Evolutionary conservation across 169 alveolate genomes (phyloP), one percentile per base, ranked within the genome.

Genomic region (Babesia gibsoni): DNA sequence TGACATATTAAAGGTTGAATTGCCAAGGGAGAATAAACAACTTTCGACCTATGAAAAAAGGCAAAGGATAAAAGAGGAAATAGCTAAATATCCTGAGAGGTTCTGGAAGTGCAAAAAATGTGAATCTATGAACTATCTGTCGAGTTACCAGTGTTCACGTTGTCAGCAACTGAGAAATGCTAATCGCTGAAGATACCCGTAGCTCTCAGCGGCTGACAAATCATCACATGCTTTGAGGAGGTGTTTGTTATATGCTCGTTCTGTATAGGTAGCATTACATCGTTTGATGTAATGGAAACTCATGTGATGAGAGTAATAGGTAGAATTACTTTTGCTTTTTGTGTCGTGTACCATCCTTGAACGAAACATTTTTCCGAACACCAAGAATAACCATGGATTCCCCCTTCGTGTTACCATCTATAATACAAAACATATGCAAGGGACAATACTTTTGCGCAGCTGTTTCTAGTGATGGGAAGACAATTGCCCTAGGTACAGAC

Each of bases 61-160:
- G 12, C 56, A 54, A 53, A 35, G 3, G 10, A 37, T 63, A 4
- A 61, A 67, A 20, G 77, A 74, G 53, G 84, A 74, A 35, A 43
- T 74, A 1, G 7, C 5, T 52, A 33, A 56, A 0, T 79, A 74
- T 41, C 68, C 67, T 25, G 84, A 74, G 16, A 22, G 84, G 39
- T 74, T 74, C 32, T 74, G 84, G 84, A 74, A 74, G 72, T 74
- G 84, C 63, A 74, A 74, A n/a, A 63, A 35, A 39, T 74, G 84
- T 25, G 59, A 25, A 5, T 74, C 14, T 25, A 74, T 74, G 84
- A 74, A 74, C 64, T 74, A 74, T 61, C 54, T 74, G 5, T 74
- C 84, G 25, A 74, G 65, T 22, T 74, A 74, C 64, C 73, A 53
- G 30, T 74, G 84, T 57, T 41, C 49, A 6, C 64, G 72, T 2